A percentile compares a stretch with the other conserved stretches of the same genome.
These are phyloP conservation scores for Leucosporidium creatinivorum DNA, from an alignment of 768 basidiomycete species.

Conservation along the genomic window DNA sequence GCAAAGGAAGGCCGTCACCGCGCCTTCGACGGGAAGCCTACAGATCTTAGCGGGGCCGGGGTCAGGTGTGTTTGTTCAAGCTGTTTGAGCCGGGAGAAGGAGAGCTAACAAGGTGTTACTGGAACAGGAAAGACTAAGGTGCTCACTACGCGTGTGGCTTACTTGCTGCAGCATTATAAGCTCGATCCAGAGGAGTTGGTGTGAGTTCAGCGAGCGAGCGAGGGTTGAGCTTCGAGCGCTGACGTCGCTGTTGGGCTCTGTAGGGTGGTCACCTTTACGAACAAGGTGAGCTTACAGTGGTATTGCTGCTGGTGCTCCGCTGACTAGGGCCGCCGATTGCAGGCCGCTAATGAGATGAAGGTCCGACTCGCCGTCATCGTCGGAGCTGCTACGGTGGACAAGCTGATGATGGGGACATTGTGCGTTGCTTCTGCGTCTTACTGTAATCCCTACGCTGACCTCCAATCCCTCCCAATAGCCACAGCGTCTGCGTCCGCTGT, in stretches of 20 bases:
- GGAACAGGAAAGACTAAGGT: slow-evolving; percentile 43
- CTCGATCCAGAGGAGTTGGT: slow-evolving; percentile 40
- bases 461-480: too few species aligned
- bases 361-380: slow-evolving; percentile 60
- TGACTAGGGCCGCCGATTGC: too few species aligned
- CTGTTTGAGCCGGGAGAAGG: neutral
- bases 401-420: slow-evolving; percentile 49
- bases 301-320: too few species aligned
- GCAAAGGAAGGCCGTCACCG: slow-evolving; percentile 27
- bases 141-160: slow-evolving; percentile 43
- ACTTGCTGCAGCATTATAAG: slow-evolving; percentile 39
- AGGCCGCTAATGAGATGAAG: slow-evolving; percentile 76
- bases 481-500: slow-evolving; percentile 27
- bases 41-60: slow-evolving; percentile 37
- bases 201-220: slow-evolving; percentile 1
- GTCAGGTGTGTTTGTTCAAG: slow-evolving; percentile 4
- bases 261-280: slow-evolving; percentile 61
- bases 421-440: neutral
- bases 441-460: neutral
- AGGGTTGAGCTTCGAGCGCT: neutral
- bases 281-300: slow-evolving; percentile 22
- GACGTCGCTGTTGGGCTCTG: neutral
- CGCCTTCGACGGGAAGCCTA: slow-evolving; percentile 1
- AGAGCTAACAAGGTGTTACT: neutral
- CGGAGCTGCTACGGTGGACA: slow-evolving; percentile 52